Percentiles rank a stretch among this genome's conserved stretches.
Evolutionary conservation across 192 early-diverging fungal genomes (phyloP).

Genomic region (Coemansia sp.): DNA sequence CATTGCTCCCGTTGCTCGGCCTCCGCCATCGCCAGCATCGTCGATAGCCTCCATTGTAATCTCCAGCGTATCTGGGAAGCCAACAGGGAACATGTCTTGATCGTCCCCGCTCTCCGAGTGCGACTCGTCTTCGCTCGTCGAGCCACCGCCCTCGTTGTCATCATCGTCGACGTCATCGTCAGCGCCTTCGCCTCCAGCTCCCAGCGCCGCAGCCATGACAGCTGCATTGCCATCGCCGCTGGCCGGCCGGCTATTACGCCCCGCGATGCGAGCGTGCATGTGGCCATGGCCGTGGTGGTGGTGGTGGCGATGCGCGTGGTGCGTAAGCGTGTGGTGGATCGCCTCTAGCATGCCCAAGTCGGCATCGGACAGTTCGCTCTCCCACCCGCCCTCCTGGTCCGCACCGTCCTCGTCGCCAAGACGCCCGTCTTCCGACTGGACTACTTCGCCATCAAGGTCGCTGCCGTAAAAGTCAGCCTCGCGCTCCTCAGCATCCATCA

Average conservation of each 20-base stretch:
- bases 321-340: conserved; percentile 18
- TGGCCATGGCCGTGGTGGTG: conserved; percentile 12
- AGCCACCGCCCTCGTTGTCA: conserved; percentile 6
- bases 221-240: conserved; percentile 8
- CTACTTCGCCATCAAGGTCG: conserved; percentile 59
- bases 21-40: conserved; percentile 6
- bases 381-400: conserved; percentile 35
- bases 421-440: conserved; percentile 18
- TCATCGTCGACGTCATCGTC: conserved; percentile 18
- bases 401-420: conserved; percentile 43
- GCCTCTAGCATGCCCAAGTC: conserved; percentile 19
- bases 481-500: conserved; percentile 60
- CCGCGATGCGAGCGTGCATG: background rate
- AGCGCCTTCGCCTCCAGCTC: conserved; percentile 10
- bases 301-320: conserved; percentile 19
- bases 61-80: conserved; percentile 35
- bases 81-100: conserved; percentile 31
- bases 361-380: conserved; percentile 33
- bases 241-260: conserved; percentile 20
- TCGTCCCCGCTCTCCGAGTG: conserved; percentile 38
- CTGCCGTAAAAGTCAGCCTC: conserved; percentile 61
- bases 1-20: background rate
- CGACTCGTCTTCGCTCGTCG: conserved; percentile 18
- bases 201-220: conserved; percentile 7
- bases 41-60: conserved; percentile 52